These are phyloP conservation scores for Boletus vinaceobasis DNA, from an alignment of 768 basidiomycete genomes.

Conservation along the genomic window DNA sequence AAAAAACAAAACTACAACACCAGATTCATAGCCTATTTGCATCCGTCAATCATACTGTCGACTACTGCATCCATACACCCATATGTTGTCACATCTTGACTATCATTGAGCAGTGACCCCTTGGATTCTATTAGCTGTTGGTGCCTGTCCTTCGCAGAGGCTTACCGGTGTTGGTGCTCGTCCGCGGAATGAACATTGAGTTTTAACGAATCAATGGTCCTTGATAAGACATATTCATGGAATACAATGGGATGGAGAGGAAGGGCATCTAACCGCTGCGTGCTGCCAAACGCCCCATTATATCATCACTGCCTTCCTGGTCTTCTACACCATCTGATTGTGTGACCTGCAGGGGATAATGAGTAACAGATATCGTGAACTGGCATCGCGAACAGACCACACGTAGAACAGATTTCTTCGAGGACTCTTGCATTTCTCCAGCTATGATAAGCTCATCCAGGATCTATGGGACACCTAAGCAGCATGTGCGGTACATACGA, in stretches of 20 bases:
- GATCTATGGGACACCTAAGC: slow-evolving; percentile 44
- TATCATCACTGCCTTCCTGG: slow-evolving; percentile 81
- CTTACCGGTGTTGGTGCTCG: neutral
- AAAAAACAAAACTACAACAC: slow-evolving; percentile 28
- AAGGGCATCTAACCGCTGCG: slow-evolving; percentile 55
- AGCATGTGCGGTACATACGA: neutral
- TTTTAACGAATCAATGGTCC: slow-evolving; percentile 30
- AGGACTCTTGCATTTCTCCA: slow-evolving; percentile 92
- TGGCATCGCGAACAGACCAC: slow-evolving; percentile 38
- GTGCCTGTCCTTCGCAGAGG: neutral
- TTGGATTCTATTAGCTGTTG: neutral
- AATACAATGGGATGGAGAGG: neutral
- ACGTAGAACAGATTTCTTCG: slow-evolving; percentile 65
- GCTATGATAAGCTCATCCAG: slow-evolving; percentile 92
- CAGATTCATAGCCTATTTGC: slow-evolving; percentile 10
- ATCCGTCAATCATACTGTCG: neutral
- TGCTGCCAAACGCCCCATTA: slow-evolving; percentile 72
- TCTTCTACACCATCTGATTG: slow-evolving; percentile 83
- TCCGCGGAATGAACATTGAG: neutral
- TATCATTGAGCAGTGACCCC: neutral
- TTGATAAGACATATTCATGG: slow-evolving; percentile 20
- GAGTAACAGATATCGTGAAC: slow-evolving; percentile 9
- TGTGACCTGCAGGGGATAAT: slow-evolving; percentile 54
- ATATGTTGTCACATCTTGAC: neutral
- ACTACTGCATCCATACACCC: neutral